These are phyloP conservation scores for Globisporangium iwayamae DNA, from an alignment of 352 stramenopile species.

Conservation along the genomic window DNA sequence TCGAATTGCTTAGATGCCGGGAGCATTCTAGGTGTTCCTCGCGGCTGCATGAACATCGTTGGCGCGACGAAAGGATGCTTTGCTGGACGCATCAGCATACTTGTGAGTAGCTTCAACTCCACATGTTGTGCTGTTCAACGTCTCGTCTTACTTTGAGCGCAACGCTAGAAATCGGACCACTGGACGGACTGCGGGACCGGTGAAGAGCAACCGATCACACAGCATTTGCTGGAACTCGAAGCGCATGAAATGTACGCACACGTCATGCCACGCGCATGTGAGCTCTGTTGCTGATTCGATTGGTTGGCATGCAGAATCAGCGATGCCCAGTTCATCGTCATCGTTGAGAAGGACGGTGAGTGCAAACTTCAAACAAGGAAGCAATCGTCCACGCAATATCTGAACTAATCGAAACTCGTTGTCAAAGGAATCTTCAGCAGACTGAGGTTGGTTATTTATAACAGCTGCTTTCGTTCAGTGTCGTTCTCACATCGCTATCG, in stretches of 20 bases:
- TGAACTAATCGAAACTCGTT: constrained; percentile 10
- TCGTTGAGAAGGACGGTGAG: constrained; percentile 94
- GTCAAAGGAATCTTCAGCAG: constrained; percentile 92
- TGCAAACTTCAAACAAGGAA: neutral
- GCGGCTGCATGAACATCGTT: constrained; percentile 74
- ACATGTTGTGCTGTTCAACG: neutral
- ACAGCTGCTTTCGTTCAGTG: neutral
- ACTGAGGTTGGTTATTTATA: constrained; percentile 39
- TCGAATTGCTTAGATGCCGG: constrained; percentile 42
- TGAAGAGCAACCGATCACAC: constrained; percentile 75
- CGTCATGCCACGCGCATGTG: neutral
- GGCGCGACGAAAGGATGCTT: constrained; percentile 83
- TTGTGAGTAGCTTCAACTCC: constrained; percentile 24
- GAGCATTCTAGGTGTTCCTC: constrained; percentile 64
- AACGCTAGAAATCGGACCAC: constrained; percentile 36
- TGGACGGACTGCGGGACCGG: constrained; percentile 54
- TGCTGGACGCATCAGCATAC: constrained; percentile 44
- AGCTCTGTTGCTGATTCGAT: neutral
- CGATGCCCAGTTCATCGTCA: constrained; percentile 86
- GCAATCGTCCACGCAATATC: neutral
- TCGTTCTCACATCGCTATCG: neutral
- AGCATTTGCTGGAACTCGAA: constrained; percentile 60
- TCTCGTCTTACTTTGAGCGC: neutral
- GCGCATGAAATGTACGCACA: constrained; percentile 41
- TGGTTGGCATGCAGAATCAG: constrained; percentile 34